Percentiles rank a stretch among this genome's conserved stretches.
Conservation (phyloP, 2,329 filamentous ascomycete species). For the Trichoderma hamatum region DNA sequence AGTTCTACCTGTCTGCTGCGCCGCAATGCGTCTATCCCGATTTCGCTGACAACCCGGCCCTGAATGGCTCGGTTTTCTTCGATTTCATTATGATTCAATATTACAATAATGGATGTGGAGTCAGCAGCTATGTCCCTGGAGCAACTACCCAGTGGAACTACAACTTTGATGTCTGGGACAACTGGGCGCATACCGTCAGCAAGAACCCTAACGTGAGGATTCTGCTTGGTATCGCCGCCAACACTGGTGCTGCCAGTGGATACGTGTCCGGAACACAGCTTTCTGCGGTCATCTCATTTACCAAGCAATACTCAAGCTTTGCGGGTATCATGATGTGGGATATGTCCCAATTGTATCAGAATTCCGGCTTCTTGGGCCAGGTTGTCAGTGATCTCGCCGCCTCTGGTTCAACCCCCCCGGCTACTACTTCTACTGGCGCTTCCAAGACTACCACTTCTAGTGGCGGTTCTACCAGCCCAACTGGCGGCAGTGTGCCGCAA, state of each 20-base stretch:
- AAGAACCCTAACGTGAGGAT: slow-evolving; percentile 64
- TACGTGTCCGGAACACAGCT: slow-evolving; percentile 55
- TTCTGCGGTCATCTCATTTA: slow-evolving; percentile 54
- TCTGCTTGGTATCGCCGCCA: slow-evolving; percentile 63
- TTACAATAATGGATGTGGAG: slow-evolving; percentile 70
- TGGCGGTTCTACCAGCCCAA: slow-evolving; percentile 19
- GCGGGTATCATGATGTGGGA: slow-evolving; percentile 74
- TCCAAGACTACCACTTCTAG: slow-evolving; percentile 16
- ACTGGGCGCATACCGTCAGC: slow-evolving; percentile 60
- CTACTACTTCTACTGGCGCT: background rate
- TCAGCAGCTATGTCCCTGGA: slow-evolving; percentile 53
- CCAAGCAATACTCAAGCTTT: slow-evolving; percentile 60
- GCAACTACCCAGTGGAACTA: slow-evolving; percentile 54
- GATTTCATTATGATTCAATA: slow-evolving; percentile 68
- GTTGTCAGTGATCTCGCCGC: slow-evolving; percentile 43
- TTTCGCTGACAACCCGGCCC: slow-evolving; percentile 54
- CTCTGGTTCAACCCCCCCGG: background rate
- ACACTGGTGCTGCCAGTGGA: slow-evolving; percentile 56
- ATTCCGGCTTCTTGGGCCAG: slow-evolving; percentile 56
- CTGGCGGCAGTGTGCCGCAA: slow-evolving; percentile 29
- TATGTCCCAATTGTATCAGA: slow-evolving; percentile 60
- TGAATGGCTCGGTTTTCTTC: slow-evolving; percentile 58
- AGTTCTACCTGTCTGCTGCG: slow-evolving; percentile 65
- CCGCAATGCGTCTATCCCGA: slow-evolving; percentile 72
- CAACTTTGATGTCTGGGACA: slow-evolving; percentile 67